Evolutionary conservation across 2,329 filamentous ascomycete genomes (phyloP).

Genomic region (Septoria linicola): DNA sequence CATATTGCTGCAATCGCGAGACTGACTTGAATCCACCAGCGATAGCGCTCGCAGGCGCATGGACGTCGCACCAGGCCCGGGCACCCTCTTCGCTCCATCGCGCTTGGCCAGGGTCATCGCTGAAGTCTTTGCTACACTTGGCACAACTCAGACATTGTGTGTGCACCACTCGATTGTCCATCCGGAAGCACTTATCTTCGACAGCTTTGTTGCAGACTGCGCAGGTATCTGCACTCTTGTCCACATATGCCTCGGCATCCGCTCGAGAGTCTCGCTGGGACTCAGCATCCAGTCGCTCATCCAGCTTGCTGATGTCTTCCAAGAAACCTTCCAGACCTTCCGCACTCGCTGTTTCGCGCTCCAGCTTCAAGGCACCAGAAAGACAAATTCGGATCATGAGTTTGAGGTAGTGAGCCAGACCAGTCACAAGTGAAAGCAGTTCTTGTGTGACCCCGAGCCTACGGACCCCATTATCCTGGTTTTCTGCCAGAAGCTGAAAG

Average conservation of each 20-base stretch:
- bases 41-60: constrained; percentile 55
- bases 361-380: constrained; percentile 86
- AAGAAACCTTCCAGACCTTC: constrained; percentile 81
- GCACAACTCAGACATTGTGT: constrained; percentile 69
- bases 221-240: constrained; percentile 69
- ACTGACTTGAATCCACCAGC: constrained; percentile 67
- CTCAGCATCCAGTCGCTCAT: constrained; percentile 70
- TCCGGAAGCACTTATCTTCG: constrained; percentile 85
- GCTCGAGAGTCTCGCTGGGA: constrained; percentile 48
- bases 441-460: constrained; percentile 97
- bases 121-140: constrained; percentile 72
- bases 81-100: constrained; percentile 67
- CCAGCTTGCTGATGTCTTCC: constrained; percentile 79
- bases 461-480: constrained; percentile 83
- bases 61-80: constrained; percentile 63
- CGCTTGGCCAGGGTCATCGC: constrained; percentile 66
- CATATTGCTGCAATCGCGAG: constrained; percentile 87
- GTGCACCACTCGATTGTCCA: constrained; percentile 78
- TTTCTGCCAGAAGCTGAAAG: constrained; percentile 91
- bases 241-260: constrained; percentile 46
- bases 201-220: constrained; percentile 78
- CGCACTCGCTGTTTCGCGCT: constrained; percentile 73
- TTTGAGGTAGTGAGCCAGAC: constrained; percentile 94
- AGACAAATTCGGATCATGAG: constrained; percentile 95
- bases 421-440: constrained; percentile 93